These are phyloP conservation scores for Teunomyces barrocoloradensis DNA, from an alignment of 805 yeast species.

Conservation along the genomic window DNA sequence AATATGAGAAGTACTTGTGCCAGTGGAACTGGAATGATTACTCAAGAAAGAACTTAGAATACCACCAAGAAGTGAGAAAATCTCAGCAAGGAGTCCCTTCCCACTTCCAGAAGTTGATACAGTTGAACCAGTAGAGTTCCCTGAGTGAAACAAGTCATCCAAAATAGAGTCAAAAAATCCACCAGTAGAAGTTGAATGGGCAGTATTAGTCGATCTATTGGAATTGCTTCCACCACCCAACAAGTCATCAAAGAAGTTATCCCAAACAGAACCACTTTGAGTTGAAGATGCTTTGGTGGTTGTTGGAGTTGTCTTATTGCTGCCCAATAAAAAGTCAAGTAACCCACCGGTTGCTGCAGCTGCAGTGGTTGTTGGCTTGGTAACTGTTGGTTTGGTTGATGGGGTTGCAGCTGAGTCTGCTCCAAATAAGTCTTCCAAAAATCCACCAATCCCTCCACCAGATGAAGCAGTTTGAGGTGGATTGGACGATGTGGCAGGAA, in stretches of 20 bases:
- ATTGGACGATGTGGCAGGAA: background rate
- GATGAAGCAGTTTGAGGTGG: background rate
- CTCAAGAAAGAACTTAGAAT: conserved; percentile 9
- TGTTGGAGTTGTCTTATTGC: conserved; percentile 5
- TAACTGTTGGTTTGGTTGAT: conserved; percentile 3
- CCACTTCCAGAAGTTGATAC: conserved; percentile 9
- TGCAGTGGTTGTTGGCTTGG: conserved; percentile 8
- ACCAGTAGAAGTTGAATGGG: conserved; percentile 6
- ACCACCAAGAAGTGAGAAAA: conserved; percentile 12
- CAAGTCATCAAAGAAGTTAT: conserved; percentile 11
- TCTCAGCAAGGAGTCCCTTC: conserved; percentile 10
- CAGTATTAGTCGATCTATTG: conserved; percentile 4
- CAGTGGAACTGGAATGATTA: conserved; percentile 6
- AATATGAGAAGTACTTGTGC: conserved; percentile 6
- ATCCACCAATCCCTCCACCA: background rate
- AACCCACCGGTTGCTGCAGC: conserved; percentile 10
- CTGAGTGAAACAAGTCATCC: conserved; percentile 12
- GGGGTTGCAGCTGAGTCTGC: background rate
- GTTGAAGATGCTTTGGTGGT: conserved; percentile 9
- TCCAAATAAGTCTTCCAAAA: conserved; percentile 9
- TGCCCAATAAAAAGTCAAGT: conserved; percentile 14
- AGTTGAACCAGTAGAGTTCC: conserved; percentile 10
- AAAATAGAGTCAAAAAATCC: conserved; percentile 9
- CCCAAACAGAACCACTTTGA: conserved; percentile 9
- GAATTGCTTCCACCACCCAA: conserved; percentile 9